phyloP scores from a whole-genome alignment of 2,329 filamentous ascomycete genomes.

The Cordyceps javanica region DNA sequence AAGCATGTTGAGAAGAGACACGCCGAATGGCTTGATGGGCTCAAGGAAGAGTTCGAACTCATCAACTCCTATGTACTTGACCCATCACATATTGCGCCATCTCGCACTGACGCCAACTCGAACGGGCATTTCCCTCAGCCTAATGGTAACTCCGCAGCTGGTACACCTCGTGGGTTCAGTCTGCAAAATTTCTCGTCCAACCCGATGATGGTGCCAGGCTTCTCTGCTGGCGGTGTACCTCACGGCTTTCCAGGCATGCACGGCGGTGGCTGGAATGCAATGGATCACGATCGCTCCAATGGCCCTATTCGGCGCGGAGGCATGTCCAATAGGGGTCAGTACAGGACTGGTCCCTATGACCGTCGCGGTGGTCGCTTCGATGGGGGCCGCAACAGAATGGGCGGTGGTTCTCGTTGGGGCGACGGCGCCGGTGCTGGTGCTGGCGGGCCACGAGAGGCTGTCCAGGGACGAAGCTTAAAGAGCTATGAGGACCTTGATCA shows the following conservation, averaged over 20 bases:
- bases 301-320: constrained; percentile 66
- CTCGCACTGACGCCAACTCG: constrained; percentile 86
- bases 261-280: constrained; percentile 44
- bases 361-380: constrained; percentile 54
- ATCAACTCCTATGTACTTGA: constrained; percentile 94
- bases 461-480: constrained; percentile 86
- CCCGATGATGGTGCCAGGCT: constrained; percentile 54
- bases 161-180: constrained; percentile 89
- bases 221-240: constrained; percentile 47
- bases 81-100: constrained; percentile 88
- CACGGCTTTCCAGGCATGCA: constrained; percentile 50
- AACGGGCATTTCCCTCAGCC: constrained; percentile 89
- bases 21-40: constrained; percentile 72
- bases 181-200: constrained; percentile 64
- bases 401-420: constrained; percentile 59
- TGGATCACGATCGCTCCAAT: constrained; percentile 51
- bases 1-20: constrained; percentile 98
- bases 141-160: constrained; percentile 67
- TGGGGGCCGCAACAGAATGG: constrained; percentile 44
- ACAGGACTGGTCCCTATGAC: constrained; percentile 68
- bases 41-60: constrained; percentile 82
- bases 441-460: constrained; percentile 82
- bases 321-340: constrained; percentile 44
- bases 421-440: constrained; percentile 71
- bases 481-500: constrained; percentile 98